Evolutionary conservation across 1,139 yeast species (phyloP).

Genomic region (Scheffersomyces stambukii): DNA sequence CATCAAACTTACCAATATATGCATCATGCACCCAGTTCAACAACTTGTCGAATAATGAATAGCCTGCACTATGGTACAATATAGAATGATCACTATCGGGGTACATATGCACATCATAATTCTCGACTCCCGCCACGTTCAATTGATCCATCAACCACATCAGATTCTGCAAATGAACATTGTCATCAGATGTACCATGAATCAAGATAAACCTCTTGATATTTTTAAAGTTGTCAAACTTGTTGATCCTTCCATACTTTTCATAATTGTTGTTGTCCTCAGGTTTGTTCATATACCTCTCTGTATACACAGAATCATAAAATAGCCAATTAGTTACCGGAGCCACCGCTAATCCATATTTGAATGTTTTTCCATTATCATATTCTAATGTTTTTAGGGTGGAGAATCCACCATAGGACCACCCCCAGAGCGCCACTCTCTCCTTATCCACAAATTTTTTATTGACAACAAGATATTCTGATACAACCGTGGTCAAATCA

Average conservation of each 20-base stretch:
- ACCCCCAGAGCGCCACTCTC: conserved; percentile 84
- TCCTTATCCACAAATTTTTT: conserved; percentile 52
- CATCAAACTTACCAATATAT: conserved; percentile 49
- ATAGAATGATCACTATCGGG: conserved; percentile 94
- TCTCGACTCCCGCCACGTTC: conserved; percentile 59
- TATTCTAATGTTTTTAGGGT: conserved; percentile 68
- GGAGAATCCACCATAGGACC: conserved; percentile 81
- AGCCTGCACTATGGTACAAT: conserved; percentile 71
- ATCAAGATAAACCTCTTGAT: conserved; percentile 66
- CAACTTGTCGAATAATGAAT: conserved; percentile 71
- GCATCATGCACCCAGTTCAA: conserved; percentile 68
- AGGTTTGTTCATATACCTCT: conserved; percentile 81
- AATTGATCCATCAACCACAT: conserved; percentile 68
- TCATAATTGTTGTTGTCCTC: conserved; percentile 47
- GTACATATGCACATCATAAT: conserved; percentile 85
- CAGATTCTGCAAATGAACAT: conserved; percentile 90
- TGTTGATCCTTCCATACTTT: conserved; percentile 40
- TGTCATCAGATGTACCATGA: conserved; percentile 98
- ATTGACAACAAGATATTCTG: conserved; percentile 52
- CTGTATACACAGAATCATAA: conserved; percentile 79
- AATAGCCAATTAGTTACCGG: conserved; percentile 78
- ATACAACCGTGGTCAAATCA: conserved; percentile 68
- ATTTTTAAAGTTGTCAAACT: conserved; percentile 44
- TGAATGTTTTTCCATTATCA: conserved; percentile 58
- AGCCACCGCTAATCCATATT: conserved; percentile 77